phyloP scores from a whole-genome alignment of 2,329 filamentous ascomycete species.

The Aspergillus novofumigatus region DNA sequence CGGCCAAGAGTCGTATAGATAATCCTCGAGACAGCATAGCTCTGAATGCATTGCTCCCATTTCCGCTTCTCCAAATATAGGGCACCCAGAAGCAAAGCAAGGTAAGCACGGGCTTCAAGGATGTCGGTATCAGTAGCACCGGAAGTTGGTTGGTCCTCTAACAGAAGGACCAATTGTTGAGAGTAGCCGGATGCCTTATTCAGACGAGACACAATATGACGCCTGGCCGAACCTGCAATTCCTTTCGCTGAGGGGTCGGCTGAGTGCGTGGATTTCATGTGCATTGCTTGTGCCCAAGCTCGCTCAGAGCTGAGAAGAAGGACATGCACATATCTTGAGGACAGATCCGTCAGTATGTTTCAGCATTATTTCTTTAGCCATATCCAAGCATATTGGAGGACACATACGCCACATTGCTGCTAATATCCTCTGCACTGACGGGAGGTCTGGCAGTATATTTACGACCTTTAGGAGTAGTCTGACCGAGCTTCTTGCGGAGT shows the following conservation, averaged over 20 bases:
- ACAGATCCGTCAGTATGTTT: conserved; percentile 9
- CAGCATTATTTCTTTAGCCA: not conserved
- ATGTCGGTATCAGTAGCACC: conserved; percentile 67
- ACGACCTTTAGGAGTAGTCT: conserved; percentile 76
- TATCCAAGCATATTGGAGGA: not conserved
- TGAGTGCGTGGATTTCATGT: conserved; percentile 79
- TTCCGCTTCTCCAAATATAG: conserved; percentile 80
- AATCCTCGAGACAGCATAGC: conserved; percentile 71
- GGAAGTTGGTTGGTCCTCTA: conserved; percentile 60
- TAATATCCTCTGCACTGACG: conserved; percentile 71
- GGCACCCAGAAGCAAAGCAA: conserved; percentile 69
- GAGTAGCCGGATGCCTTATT: conserved; percentile 73
- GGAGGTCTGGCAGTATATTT: conserved; percentile 72
- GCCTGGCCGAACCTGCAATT: conserved; percentile 72
- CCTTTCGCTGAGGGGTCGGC: conserved; percentile 68
- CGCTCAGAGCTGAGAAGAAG: conserved; percentile 82
- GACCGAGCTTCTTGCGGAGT: conserved; percentile 77
- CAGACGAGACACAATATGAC: conserved; percentile 83
- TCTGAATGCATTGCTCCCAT: conserved; percentile 74
- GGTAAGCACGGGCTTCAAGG: conserved; percentile 83
- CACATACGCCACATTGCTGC: conserved; percentile 68
- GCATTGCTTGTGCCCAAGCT: conserved; percentile 93
- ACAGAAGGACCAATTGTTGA: conserved; percentile 60
- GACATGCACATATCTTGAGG: conserved; percentile 66
- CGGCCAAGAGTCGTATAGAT: conserved; percentile 75